Conservation (phyloP, 2,329 filamentous ascomycete genomes). For the Alternaria sp. region DNA sequence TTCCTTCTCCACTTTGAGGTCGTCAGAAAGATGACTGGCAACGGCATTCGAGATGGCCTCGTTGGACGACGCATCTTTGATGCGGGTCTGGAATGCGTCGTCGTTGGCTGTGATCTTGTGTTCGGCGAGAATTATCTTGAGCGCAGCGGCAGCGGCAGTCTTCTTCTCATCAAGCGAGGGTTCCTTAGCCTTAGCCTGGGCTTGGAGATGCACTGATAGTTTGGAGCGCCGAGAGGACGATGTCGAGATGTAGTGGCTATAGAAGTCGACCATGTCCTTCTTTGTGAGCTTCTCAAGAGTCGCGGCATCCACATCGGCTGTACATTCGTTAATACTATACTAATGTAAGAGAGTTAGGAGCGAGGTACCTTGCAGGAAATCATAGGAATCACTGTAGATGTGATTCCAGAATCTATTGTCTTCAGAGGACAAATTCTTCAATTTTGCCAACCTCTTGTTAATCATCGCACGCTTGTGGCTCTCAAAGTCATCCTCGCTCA, state of each 20-base stretch:
- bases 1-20: constrained; percentile 59
- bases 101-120: constrained; percentile 57
- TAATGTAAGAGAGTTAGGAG: not conserved
- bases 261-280: constrained; percentile 81
- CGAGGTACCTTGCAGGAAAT: constrained; percentile 81
- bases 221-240: constrained; percentile 79
- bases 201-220: constrained; percentile 81
- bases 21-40: constrained; percentile 56
- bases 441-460: constrained; percentile 84
- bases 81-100: constrained; percentile 53
- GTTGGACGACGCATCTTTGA: constrained; percentile 59
- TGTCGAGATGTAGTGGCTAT: constrained; percentile 76
- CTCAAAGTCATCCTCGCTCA: constrained; percentile 86
- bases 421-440: constrained; percentile 91
- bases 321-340: constrained; percentile 13
- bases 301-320: constrained; percentile 78
- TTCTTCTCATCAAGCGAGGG: constrained; percentile 55
- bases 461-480: constrained; percentile 89
- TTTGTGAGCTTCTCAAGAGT: constrained; percentile 79
- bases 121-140: constrained; percentile 56
- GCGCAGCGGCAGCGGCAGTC: constrained; percentile 46
- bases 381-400: constrained; percentile 84
- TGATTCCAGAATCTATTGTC: constrained; percentile 83
- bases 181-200: constrained; percentile 65
- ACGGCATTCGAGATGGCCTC: constrained; percentile 61